Conservation (phyloP, 805 yeast species). For the Jamesozyma spencerorum region DNA sequence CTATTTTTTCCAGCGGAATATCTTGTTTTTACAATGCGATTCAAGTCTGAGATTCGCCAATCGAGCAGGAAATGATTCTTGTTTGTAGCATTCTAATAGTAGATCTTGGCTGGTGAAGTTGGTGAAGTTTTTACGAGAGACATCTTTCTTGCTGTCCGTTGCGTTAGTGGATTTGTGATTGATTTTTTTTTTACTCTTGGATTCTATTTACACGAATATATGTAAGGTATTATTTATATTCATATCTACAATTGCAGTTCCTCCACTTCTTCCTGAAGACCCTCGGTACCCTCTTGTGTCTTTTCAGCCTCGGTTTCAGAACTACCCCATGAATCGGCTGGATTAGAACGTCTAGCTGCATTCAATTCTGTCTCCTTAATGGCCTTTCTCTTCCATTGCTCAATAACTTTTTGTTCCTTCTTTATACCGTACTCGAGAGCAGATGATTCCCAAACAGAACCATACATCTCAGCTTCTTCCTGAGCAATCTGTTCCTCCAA, state of each 20-base stretch:
- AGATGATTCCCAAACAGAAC: slow-evolving; percentile 60
- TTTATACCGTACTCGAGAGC: slow-evolving; percentile 58
- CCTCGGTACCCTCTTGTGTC: neutral
- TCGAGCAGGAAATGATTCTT: neutral
- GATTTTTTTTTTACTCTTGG: neutral
- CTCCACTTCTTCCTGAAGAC: slow-evolving; percentile 4
- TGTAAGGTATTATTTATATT: neutral
- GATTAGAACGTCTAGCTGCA: slow-evolving; percentile 37
- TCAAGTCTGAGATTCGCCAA: neutral
- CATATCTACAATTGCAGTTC: neutral
- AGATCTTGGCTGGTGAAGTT: too few relatives aligned
- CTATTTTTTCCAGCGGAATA: slow-evolving; percentile 1
- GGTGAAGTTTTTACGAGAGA: too few relatives aligned
- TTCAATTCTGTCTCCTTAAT: slow-evolving; percentile 48
- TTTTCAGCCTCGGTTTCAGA: neutral
- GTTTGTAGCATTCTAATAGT: too few relatives aligned
- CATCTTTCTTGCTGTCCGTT: too few relatives aligned
- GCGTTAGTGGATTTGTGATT: too few relatives aligned
- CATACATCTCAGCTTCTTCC: slow-evolving; percentile 83
- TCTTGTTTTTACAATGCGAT: neutral
- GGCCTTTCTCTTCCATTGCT: slow-evolving; percentile 68
- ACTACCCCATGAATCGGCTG: slow-evolving; percentile 24
- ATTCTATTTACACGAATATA: neutral
- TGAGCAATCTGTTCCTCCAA: slow-evolving; percentile 57
- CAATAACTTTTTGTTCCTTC: slow-evolving; percentile 62